phyloP scores from a whole-genome alignment of 2,329 filamentous ascomycete genomes.

The Tricladium varicosporioides region DNA sequence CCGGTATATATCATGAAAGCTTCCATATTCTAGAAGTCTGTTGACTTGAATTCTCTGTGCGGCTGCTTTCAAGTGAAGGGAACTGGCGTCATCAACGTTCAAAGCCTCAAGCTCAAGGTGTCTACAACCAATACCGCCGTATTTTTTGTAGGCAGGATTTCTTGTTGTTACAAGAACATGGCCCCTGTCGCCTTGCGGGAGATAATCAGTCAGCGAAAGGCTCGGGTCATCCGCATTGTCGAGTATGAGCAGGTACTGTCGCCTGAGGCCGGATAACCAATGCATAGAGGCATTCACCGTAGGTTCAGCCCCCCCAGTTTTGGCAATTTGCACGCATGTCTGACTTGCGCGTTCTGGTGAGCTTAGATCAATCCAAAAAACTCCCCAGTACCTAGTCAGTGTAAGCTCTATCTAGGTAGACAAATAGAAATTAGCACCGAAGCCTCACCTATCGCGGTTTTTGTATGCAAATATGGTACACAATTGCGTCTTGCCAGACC shows the following conservation, averaged over 20 bases:
- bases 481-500: conserved; percentile 19
- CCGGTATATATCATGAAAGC: no score
- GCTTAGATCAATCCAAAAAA: conserved; percentile 22
- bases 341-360: background rate
- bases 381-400: conserved; percentile 18
- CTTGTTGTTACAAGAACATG: conserved; percentile 39
- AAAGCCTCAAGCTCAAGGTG: background rate
- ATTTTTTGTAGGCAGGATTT: conserved; percentile 24
- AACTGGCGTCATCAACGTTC: background rate
- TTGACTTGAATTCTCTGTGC: no score
- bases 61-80: conserved; percentile 29
- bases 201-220: conserved; percentile 23
- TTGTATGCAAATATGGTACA: conserved; percentile 15
- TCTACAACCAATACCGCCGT: conserved; percentile 3
- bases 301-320: background rate
- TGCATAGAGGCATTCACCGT: background rate
- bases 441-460: conserved; percentile 13
- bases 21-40: no score
- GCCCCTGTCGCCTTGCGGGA: conserved; percentile 33
- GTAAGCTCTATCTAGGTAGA: background rate
- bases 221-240: conserved; percentile 42
- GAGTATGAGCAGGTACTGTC: conserved; percentile 37
- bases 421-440: background rate
- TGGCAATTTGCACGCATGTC: background rate
- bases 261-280: conserved; percentile 19